Base-by-base conservation (phyloP, 331 rosid species). In the Phaseolus coccineus region DNA sequence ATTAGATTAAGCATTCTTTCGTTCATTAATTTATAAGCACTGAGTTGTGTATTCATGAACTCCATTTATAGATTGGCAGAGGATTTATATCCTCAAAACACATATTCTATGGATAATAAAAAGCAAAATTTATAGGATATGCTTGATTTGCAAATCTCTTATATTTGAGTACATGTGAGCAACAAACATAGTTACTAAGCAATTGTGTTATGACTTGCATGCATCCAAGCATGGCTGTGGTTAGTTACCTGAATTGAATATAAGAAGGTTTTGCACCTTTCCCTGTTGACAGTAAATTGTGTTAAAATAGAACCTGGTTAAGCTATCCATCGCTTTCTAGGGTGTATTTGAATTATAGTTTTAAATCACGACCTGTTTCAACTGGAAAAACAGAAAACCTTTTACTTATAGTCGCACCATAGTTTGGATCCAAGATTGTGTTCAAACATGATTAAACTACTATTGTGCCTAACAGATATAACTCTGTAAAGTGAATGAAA, bases 1-100 rank as follows among this genome's bases (percentile, higher is more conserved):
- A 67, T 47, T 73, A 48, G 74, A 72, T 37, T 74, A 42, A 74
- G 67, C 76, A 84, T 80, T 80, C 79, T 84, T 84, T 53, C 64
- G 76, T 75, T 84, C 81, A 74, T 83, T 84, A 22, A 74, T 47
- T 73, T 69, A 51, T 80, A 9, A 44, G 58, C 80, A 22, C 59
- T 30, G 25, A 73, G 71, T 74, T 47, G 24, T 61, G 51, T 62
- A 83, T 30, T 67, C 55, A 39, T 1, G 65, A 33, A 53, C 53
- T 50, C 16, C 77, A 28, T 66, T 67, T 57, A 24, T 35, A 27
- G 73, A 56, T 67, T 52, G 28, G 61, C 35, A 37, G 85, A 33
- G 74, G 24, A 42, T 71, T 77, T 46, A 48, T 71, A 11, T 35
- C 69, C 33, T 58, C n/a, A 24, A 75, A 27, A 67, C 53, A 19